Percentiles rank a stretch among this genome's conserved stretches.
phyloP scores from a whole-genome alignment of 768 basidiomycete species.

The Lactifluus echinatus region DNA sequence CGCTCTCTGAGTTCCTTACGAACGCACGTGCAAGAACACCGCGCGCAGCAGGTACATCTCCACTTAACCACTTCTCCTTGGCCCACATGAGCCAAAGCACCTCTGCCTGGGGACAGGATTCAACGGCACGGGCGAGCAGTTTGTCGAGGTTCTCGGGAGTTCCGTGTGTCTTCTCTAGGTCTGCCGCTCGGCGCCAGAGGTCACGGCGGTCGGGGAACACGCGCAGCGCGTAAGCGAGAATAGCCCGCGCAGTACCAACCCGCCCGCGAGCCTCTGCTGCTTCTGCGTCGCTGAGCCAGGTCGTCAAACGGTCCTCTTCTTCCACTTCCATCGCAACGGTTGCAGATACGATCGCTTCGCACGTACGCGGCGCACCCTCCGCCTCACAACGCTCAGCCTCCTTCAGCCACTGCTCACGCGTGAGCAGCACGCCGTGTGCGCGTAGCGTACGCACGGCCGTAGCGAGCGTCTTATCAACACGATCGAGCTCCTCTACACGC shows the following conservation, averaged over 20 bases:
- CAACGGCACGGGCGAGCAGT: slow-evolving; percentile 73
- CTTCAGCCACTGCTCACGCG: slow-evolving; percentile 90
- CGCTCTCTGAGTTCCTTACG: slow-evolving; percentile 91
- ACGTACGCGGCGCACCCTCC: slow-evolving; percentile 78
- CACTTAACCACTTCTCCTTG: slow-evolving; percentile 91
- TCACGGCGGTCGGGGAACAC: slow-evolving; percentile 80
- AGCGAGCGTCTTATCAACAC: slow-evolving; percentile 86
- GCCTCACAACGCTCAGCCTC: slow-evolving; percentile 89
- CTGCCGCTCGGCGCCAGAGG: slow-evolving; percentile 89
- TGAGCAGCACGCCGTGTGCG: slow-evolving; percentile 75
- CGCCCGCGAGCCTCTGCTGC: slow-evolving; percentile 62
- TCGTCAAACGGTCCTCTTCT: slow-evolving; percentile 85
- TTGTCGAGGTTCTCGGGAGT: slow-evolving; percentile 75
- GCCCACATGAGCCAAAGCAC: slow-evolving; percentile 97
- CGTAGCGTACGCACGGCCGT: slow-evolving; percentile 71
- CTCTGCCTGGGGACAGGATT: slow-evolving; percentile 91
- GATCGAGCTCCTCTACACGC: slow-evolving; percentile 53
- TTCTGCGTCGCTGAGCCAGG: slow-evolving; percentile 91
- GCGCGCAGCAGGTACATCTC: slow-evolving; percentile 86
- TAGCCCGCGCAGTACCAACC: slow-evolving; percentile 78
- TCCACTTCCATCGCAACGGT: slow-evolving; percentile 91
- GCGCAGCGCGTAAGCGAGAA: slow-evolving; percentile 84
- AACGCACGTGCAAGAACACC: slow-evolving; percentile 85
- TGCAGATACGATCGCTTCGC: slow-evolving; percentile 92
- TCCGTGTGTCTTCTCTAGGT: slow-evolving; percentile 88